These are phyloP conservation scores for Curvularia verruculosa DNA, from an alignment of 2,329 filamentous ascomycete species.

Conservation along the genomic window DNA sequence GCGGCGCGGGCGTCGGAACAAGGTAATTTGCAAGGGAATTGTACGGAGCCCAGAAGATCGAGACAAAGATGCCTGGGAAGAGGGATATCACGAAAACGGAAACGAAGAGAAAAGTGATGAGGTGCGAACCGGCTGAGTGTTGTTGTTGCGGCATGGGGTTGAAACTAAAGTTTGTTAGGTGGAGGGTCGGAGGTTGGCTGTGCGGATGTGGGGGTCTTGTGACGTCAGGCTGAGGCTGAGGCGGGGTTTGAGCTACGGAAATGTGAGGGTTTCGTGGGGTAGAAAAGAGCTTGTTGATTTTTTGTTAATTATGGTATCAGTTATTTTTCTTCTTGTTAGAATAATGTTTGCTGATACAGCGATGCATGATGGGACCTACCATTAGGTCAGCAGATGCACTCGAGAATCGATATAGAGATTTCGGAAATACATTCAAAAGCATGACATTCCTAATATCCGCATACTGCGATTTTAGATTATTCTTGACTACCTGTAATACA, in stretches of 20 bases:
- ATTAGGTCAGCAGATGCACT: background rate
- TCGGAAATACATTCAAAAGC: background rate
- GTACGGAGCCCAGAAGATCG: slow-evolving; percentile 48
- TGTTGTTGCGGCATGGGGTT: slow-evolving; percentile 17
- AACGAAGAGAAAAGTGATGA: slow-evolving; percentile 55
- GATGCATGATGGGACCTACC: background rate
- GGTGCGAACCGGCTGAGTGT: slow-evolving; percentile 39
- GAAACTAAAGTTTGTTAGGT: slow-evolving; percentile 19
- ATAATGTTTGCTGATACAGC: background rate
- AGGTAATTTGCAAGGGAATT: slow-evolving; percentile 35
- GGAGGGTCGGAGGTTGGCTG: slow-evolving; percentile 9
- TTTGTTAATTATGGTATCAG: background rate
- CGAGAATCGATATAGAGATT: background rate
- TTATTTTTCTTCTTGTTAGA: background rate
- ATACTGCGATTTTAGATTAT: background rate
- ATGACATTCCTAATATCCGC: background rate
- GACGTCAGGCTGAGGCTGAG: slow-evolving; percentile 8
- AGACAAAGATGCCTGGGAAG: slow-evolving; percentile 56
- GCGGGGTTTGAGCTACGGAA: background rate
- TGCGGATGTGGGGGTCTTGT: slow-evolving; percentile 9
- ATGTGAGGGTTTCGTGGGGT: background rate
- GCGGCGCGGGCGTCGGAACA: slow-evolving; percentile 27
- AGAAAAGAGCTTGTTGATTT: background rate
- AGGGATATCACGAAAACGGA: slow-evolving; percentile 58
- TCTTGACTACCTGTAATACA: background rate